These are phyloP conservation scores for Tricholoma sp. DNA, from an alignment of 768 basidiomycete genomes.

Conservation along the genomic window DNA sequence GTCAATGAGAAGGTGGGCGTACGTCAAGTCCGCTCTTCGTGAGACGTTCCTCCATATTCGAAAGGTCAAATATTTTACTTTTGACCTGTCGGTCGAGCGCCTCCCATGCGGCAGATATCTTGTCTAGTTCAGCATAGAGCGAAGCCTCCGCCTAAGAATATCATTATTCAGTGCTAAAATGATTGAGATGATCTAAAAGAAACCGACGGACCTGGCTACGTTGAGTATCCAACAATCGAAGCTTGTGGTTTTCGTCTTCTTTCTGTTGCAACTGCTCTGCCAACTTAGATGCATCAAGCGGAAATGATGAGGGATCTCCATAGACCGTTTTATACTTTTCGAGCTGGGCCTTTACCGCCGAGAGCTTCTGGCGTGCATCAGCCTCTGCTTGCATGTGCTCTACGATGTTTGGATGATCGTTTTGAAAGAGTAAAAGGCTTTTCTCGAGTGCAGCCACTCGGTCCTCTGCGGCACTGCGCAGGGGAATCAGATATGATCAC, in stretches of 20 bases:
- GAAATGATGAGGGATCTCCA: conserved; percentile 46
- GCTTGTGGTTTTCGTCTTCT: conserved; percentile 58
- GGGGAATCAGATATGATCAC: conserved; percentile 11
- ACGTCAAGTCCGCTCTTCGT: conserved; percentile 67
- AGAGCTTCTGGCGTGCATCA: conserved; percentile 45
- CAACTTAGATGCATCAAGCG: conserved; percentile 50
- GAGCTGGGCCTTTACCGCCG: conserved; percentile 42
- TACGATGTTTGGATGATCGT: conserved; percentile 48
- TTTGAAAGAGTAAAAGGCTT: conserved; percentile 41
- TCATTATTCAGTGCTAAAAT: conserved; percentile 6
- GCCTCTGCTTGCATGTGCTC: conserved; percentile 46
- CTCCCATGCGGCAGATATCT: conserved; percentile 85
- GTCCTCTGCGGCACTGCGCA: conserved; percentile 46
- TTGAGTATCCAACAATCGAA: conserved; percentile 62
- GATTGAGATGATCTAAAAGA: not conserved
- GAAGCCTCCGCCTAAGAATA: conserved; percentile 58
- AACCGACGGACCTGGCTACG: conserved; percentile 51
- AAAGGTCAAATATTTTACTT: conserved; percentile 82
- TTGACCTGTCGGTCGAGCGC: conserved; percentile 72
- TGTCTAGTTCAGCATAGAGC: conserved; percentile 81
- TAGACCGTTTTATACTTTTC: conserved; percentile 58
- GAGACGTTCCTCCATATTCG: conserved; percentile 66
- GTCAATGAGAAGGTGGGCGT: conserved; percentile 31
- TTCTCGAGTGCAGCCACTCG: conserved; percentile 48
- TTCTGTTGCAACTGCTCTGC: conserved; percentile 53